phyloP scores from a whole-genome alignment of 208 protist species.

The Angomonas desouzai region DNA sequence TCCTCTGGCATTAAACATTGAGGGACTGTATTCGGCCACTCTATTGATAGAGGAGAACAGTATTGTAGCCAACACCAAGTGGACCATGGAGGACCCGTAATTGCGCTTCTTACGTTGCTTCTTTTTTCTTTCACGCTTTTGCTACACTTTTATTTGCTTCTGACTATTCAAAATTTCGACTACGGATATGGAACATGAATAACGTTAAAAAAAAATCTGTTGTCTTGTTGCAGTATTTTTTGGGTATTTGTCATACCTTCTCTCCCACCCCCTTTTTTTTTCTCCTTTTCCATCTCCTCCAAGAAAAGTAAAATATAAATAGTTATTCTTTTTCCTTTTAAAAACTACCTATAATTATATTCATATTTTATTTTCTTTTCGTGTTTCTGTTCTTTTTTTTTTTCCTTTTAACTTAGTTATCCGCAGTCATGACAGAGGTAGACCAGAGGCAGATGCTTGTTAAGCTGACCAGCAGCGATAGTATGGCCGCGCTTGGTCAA shows the following conservation, averaged over 20 bases:
- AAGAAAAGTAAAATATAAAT: too few species aligned
- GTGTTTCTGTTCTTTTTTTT: conserved; percentile 3
- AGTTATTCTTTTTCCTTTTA: background rate
- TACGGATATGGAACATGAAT: too few species aligned
- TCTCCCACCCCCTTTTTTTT: too few species aligned
- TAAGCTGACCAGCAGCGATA: conserved; percentile 27
- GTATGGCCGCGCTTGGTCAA: conserved; percentile 50
- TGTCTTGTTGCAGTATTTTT: too few species aligned
- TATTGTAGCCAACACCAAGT: background rate
- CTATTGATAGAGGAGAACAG: background rate
- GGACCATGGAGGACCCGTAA: background rate
- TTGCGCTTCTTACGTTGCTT: conserved; percentile 2
- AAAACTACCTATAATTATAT: too few species aligned
- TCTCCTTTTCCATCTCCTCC: too few species aligned
- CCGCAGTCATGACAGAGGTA: background rate
- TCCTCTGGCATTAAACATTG: conserved; percentile 4
- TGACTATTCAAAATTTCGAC: too few species aligned
- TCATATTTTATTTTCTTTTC: conserved; percentile 12
- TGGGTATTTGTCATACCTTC: too few species aligned
- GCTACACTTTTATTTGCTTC: conserved; percentile 5
- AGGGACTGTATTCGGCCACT: background rate
- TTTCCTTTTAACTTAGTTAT: background rate
- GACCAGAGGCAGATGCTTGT: background rate
- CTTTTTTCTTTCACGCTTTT: conserved; percentile 7
- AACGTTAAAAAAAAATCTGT: too few species aligned